Evolutionary conservation across 768 basidiomycete species (phyloP).

Genomic region (Auriscalpium microsporum): DNA sequence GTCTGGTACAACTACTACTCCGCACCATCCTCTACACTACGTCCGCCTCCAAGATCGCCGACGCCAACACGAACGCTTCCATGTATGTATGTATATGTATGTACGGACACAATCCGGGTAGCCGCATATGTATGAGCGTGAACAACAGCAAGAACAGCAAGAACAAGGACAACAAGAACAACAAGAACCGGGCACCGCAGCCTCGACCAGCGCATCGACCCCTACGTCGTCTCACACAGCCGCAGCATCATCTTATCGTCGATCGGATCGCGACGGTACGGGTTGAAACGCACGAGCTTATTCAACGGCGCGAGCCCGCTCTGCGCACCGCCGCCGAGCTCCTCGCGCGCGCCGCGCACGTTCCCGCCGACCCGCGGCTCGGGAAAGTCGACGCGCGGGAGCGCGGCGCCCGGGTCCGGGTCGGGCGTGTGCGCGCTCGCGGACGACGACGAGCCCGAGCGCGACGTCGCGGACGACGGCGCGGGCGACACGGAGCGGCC

Average conservation of each 20-base stretch:
- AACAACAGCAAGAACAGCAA: too few species aligned
- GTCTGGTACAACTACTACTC: too few species aligned
- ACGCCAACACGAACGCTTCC: too few species aligned
- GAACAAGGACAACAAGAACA: too few species aligned
- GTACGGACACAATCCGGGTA: too few species aligned
- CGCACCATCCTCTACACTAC: too few species aligned
- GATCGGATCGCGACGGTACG: slow-evolving; percentile 49
- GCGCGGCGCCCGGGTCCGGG: not conserved
- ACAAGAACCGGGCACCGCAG: too few species aligned
- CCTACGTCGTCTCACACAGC: too few species aligned
- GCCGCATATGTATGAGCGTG: too few species aligned
- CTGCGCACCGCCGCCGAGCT: not conserved
- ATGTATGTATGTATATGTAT: too few species aligned
- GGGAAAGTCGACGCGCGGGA: not conserved
- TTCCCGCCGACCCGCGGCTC: not conserved
- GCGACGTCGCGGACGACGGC: slow-evolving; percentile 10
- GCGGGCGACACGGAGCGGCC: slow-evolving; percentile 2
- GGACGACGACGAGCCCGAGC: slow-evolving; percentile 11
- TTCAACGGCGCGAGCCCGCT: slow-evolving; percentile 51
- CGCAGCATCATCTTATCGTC: slow-evolving; percentile 38
- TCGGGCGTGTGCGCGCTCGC: slow-evolving; percentile 9
- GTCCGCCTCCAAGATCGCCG: too few species aligned
- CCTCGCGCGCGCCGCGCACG: not conserved
- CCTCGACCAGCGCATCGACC: too few species aligned
- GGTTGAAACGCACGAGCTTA: slow-evolving; percentile 42